Evolutionary conservation across 371 early-diverging fungal genomes (phyloP).

Genomic region (Rhizopus microsporus): DNA sequence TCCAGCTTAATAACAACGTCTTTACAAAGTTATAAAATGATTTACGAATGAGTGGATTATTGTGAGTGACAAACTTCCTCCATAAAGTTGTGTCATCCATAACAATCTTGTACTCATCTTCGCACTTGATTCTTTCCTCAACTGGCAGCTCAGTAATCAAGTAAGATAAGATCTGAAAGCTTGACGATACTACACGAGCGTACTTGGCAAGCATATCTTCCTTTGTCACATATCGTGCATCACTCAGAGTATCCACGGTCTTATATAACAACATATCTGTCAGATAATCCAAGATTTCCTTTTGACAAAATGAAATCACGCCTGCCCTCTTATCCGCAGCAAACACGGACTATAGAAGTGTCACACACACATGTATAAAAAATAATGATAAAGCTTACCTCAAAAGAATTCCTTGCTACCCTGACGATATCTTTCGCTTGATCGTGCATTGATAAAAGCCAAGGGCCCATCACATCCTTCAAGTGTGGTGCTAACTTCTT

Average conservation of each 20-base stretch:
- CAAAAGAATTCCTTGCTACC: conserved; percentile 53
- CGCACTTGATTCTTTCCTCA: conserved; percentile 40
- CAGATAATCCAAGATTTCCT: conserved; percentile 59
- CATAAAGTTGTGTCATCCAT: conserved; percentile 55
- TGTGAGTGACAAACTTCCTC: conserved; percentile 42
- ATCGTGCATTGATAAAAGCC: conserved; percentile 65
- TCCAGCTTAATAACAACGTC: conserved; percentile 37
- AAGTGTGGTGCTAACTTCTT: conserved; percentile 64
- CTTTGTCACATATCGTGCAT: conserved; percentile 61
- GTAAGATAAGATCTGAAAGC: conserved; percentile 53
- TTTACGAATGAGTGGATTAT: conserved; percentile 51
- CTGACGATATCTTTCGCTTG: conserved; percentile 60
- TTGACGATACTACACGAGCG: conserved; percentile 56
- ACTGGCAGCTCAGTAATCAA: conserved; percentile 47
- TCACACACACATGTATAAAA: not conserved
- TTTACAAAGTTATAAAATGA: conserved; percentile 52
- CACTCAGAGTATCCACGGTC: conserved; percentile 67
- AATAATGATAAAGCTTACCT: conserved; percentile 34
- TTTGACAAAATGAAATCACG: conserved; percentile 62
- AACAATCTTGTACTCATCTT: conserved; percentile 44
- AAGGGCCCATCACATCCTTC: conserved; percentile 62
- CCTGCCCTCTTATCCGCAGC: conserved; percentile 55
- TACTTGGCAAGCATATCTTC: conserved; percentile 69
- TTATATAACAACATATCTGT: conserved; percentile 57
- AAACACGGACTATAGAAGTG: conserved; percentile 48